Base-by-base conservation (phyloP, 495 filamentous ascomycete species). In the Astrocystis sublimbata region DNA sequence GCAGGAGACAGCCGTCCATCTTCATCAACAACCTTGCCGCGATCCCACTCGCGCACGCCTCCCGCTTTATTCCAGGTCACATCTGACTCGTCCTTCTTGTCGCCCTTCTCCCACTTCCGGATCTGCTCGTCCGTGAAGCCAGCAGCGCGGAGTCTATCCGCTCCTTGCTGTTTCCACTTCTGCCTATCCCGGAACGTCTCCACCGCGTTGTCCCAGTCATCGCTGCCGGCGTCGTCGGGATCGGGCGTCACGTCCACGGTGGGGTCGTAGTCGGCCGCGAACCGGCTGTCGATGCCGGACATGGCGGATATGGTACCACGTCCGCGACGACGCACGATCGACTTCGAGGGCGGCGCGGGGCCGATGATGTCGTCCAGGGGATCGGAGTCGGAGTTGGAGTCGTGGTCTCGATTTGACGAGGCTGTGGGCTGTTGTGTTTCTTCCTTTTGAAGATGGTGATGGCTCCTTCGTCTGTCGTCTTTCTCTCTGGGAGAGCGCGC, bases 21-120 rank as follows among this genome's bases (percentile, higher is more conserved):
- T 2, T 6, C 15, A 19, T 86, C 83, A 36, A 92, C 74, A 33
- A 91, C 85, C 69, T 97, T 97, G 3, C 90, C 90, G 7, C 87
- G 80, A 81, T 98, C 93, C 93, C 93, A 97, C 70, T 96, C 93
- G 36, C 92, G 83, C n/a, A 84, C 80, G 62, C 92, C 89, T 0
- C 92, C 93, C 46, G 83, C 85, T 70, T 87, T 89, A 45, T 81
- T 81, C 93, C 94, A 98, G 64, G 74, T 81, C 12, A 96, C 89
- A 69, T 92, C 85, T 31, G 88, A 88, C 56, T 85, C 81, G 65
- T 87, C 82, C 61, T 79, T 80, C 60, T 82, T 83, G 1, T 80
- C 80, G 26, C 86, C 84, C 47, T 83, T 88, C 78, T 93, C 90
- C 91, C 89, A 96, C 64, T 87, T 86, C 64, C 82, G 79, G 43